These are phyloP conservation scores for Potentilla sterilis DNA, from an alignment of 306 rosid species.

Conservation along the genomic window DNA sequence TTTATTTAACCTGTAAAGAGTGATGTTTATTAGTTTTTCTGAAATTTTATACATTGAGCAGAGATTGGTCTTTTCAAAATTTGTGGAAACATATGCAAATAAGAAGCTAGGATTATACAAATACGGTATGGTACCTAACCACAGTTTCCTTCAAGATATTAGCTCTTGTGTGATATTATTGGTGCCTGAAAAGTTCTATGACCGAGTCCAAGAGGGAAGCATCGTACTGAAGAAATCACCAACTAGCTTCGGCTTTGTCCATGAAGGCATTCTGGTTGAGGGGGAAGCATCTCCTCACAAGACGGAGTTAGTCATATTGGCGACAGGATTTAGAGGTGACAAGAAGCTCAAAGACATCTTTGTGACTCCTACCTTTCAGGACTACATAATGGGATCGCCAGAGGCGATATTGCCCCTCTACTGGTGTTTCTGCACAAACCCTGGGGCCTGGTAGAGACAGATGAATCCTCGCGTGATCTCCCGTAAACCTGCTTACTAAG, in stretches of 20 bases:
- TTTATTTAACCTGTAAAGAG: too few species aligned
- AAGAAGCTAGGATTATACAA: conserved; percentile 43
- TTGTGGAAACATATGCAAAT: conserved; percentile 54
- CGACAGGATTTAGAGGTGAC: conserved; percentile 60
- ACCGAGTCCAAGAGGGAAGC: conserved; percentile 62
- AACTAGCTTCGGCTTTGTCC: neutral
- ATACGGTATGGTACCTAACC: conserved; percentile 69
- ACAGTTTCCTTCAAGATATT: conserved; percentile 46
- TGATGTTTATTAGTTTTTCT: neutral
- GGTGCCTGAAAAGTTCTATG: conserved; percentile 52
- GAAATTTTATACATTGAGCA: conserved; percentile 9
- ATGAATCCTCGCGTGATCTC: too few species aligned
- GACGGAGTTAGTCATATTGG: neutral
- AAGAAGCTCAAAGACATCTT: conserved; percentile 55
- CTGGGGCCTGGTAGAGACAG: too few species aligned
- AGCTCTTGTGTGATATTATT: conserved; percentile 39
- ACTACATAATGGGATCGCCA: conserved; percentile 36
- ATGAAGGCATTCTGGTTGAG: neutral
- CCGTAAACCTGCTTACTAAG: too few species aligned
- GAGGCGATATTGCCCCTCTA: conserved; percentile 43
- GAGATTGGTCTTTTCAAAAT: conserved; percentile 56
- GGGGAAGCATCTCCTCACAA: neutral
- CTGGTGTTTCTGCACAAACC: too few species aligned
- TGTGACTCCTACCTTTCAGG: conserved; percentile 45
- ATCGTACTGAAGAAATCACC: conserved; percentile 50